Evolutionary conservation across 2,329 filamentous ascomycete species (phyloP).

Genomic region (Fusarium papillatum): DNA sequence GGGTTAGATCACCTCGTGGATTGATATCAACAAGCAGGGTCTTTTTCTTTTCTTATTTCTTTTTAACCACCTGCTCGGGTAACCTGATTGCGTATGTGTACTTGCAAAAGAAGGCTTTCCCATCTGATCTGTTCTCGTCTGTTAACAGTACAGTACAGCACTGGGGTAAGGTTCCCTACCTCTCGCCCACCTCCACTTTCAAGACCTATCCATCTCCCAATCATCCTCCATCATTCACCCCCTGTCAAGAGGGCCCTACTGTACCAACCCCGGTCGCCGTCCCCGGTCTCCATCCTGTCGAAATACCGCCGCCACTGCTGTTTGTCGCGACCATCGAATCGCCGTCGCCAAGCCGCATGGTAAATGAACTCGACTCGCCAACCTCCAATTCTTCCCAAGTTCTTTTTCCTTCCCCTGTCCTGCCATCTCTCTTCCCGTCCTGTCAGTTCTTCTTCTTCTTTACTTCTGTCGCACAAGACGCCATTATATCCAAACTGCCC

Average conservation of each 20-base stretch:
- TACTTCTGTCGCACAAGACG: background rate
- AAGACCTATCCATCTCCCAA: slow-evolving; percentile 16
- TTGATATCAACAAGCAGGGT: background rate
- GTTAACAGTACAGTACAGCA: background rate
- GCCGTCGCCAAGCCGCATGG: slow-evolving; percentile 24
- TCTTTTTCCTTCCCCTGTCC: slow-evolving; percentile 5
- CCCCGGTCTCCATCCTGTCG: slow-evolving; percentile 25
- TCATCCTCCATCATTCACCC: slow-evolving; percentile 19
- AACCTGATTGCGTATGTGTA: slow-evolving; percentile 5
- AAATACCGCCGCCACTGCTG: slow-evolving; percentile 31
- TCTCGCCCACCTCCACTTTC: slow-evolving; percentile 11
- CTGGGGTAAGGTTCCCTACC: slow-evolving; percentile 19
- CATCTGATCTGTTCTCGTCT: background rate
- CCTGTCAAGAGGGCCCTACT: slow-evolving; percentile 13
- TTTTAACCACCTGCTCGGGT: background rate
- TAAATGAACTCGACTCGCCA: slow-evolving; percentile 39
- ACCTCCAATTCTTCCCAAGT: slow-evolving; percentile 26
- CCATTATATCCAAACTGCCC: background rate
- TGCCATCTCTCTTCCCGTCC: background rate
- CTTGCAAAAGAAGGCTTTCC: slow-evolving; percentile 1
- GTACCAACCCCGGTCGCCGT: slow-evolving; percentile 24
- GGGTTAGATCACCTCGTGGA: background rate
- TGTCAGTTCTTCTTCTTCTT: background rate
- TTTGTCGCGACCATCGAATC: slow-evolving; percentile 19
- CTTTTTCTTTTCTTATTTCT: background rate